Evolutionary conservation across 495 filamentous ascomycete species (phyloP).

Genomic region (Trichoderma parareesei): DNA sequence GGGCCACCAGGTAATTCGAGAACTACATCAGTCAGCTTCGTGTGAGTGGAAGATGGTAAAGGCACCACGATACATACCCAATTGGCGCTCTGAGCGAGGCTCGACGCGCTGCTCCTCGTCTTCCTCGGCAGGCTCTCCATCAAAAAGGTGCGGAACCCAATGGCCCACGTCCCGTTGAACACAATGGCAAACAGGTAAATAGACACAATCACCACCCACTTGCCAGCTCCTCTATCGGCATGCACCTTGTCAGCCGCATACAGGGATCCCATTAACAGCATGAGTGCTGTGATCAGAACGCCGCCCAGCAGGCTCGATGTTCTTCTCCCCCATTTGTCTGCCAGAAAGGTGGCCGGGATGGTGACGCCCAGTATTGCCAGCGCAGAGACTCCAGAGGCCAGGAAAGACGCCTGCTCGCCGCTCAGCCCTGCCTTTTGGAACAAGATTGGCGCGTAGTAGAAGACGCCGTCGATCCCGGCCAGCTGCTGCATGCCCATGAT

Average conservation of each 20-base stretch:
- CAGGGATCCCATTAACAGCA: constrained; percentile 33
- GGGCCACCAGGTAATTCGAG: constrained; percentile 54
- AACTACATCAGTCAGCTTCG: constrained; percentile 14
- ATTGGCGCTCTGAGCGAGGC: constrained; percentile 42
- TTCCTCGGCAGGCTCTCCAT: constrained; percentile 49
- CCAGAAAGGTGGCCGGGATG: constrained; percentile 44
- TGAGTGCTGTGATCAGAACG: constrained; percentile 25
- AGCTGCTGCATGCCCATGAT: constrained; percentile 42
- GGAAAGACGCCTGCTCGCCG: constrained; percentile 34
- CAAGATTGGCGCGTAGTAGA: constrained; percentile 45
- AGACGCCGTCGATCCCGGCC: constrained; percentile 44
- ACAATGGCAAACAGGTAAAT: constrained; percentile 37
- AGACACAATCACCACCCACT: constrained; percentile 48
- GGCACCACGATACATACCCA: constrained; percentile 26
- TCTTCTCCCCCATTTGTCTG: constrained; percentile 57
- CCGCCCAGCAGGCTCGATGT: constrained; percentile 50
- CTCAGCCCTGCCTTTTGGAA: constrained; percentile 44
- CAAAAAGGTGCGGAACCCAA: constrained; percentile 45
- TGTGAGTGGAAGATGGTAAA: not conserved
- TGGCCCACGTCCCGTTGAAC: constrained; percentile 41
- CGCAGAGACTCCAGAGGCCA: constrained; percentile 46
- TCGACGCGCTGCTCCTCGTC: constrained; percentile 45
- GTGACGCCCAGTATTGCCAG: constrained; percentile 41
- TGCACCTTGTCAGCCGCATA: constrained; percentile 45
- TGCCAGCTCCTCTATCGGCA: constrained; percentile 31